Conservation (phyloP, 208 protist species). For the Leishmania major region DNA sequence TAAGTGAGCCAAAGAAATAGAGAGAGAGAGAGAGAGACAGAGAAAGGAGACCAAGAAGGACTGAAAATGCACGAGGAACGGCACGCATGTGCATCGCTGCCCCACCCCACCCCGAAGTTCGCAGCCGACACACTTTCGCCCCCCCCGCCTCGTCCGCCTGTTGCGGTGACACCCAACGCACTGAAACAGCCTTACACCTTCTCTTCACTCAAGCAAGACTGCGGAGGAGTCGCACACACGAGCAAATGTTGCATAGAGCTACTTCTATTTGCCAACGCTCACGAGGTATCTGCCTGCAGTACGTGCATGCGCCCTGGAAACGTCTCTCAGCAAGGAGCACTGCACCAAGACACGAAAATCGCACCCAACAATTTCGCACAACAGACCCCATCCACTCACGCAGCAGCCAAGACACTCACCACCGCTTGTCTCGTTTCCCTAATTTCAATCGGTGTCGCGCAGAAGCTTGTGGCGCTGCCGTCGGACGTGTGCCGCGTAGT, state of each 20-base stretch:
- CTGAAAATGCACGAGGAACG: background rate
- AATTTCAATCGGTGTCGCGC: slow-evolving; percentile 17
- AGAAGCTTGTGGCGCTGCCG: slow-evolving; percentile 42
- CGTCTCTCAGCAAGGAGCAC: background rate
- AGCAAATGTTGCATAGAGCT: background rate
- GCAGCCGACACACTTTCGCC: background rate
- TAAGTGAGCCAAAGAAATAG: background rate
- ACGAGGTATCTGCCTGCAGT: background rate
- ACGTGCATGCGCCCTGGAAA: background rate
- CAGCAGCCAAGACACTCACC: background rate
- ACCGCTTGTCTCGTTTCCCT: background rate
- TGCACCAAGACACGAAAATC: background rate
- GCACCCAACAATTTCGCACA: background rate
- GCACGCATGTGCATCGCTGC: background rate
- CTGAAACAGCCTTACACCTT: background rate
- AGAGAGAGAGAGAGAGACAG: background rate
- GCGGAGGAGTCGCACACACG: background rate
- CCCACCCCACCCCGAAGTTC: background rate
- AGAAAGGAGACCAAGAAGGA: background rate
- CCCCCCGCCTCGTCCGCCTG: background rate
- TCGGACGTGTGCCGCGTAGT: slow-evolving; percentile 65
- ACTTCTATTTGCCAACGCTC: background rate
- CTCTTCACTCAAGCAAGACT: background rate
- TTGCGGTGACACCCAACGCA: background rate
- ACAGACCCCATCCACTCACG: background rate